Percentiles rank a stretch among this genome's conserved stretches.
phyloP scores from a whole-genome alignment of 148 eudicot genomes.

The Heliamphora exappendiculata region DNA sequence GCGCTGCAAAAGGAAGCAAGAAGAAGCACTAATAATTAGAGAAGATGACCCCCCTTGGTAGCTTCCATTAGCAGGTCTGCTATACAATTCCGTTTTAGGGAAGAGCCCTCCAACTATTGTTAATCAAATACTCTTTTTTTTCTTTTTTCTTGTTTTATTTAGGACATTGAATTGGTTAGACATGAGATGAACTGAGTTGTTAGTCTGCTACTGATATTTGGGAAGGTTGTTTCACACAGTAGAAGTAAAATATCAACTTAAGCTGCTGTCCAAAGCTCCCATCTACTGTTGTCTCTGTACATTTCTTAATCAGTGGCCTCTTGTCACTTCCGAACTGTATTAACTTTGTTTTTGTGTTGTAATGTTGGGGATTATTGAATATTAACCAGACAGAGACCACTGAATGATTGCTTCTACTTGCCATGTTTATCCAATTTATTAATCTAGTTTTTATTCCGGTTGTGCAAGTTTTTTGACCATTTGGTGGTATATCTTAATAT shows the following conservation, averaged over 20 bases:
- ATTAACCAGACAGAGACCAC: not conserved
- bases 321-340: not conserved
- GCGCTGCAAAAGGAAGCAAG: slow-evolving; percentile 76
- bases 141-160: not conserved
- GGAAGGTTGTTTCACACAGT: not conserved
- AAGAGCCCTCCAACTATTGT: not conserved
- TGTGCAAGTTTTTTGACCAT: too few relatives aligned
- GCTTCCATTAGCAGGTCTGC: not conserved
- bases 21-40: slow-evolving; percentile 49
- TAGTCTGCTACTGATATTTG: not conserved
- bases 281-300: not conserved
- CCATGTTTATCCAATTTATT: not conserved
- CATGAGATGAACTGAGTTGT: not conserved
- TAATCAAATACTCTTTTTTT: not conserved
- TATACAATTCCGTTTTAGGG: not conserved
- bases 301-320: not conserved
- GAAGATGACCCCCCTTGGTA: not conserved
- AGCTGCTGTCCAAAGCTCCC: not conserved
- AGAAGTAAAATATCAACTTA: not conserved
- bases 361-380: not conserved
- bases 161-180: not conserved
- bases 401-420: not conserved
- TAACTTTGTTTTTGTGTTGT: not conserved
- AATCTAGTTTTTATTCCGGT: not conserved
- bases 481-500: not conserved